Evolutionary conservation across 768 basidiomycete genomes (phyloP).

Genomic region (Pulveroboletus sp.): DNA sequence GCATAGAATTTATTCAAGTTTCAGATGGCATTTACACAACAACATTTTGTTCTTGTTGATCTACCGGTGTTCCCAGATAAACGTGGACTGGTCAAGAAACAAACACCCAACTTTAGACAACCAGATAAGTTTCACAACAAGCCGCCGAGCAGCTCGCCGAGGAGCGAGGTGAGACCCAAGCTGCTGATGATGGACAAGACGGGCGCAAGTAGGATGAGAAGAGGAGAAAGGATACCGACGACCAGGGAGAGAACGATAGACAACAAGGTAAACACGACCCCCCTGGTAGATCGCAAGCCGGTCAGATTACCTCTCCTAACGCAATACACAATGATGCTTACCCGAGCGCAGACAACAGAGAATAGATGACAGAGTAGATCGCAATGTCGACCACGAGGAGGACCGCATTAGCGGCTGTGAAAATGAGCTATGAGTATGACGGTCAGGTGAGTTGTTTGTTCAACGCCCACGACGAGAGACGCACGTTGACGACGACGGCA

Average conservation of each 20-base stretch:
- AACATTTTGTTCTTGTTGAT: too few relatives aligned
- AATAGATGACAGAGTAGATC: neutral
- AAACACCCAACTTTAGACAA: too few relatives aligned
- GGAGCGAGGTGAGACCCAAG: constrained; percentile 4
- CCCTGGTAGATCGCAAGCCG: neutral
- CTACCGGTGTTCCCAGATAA: too few relatives aligned
- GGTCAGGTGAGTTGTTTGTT: neutral
- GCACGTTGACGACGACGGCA: neutral
- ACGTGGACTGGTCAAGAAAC: too few relatives aligned
- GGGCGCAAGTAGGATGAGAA: constrained; percentile 6
- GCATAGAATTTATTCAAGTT: too few relatives aligned
- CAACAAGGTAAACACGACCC: neutral
- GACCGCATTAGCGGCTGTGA: constrained; percentile 1
- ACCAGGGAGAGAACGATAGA: constrained; percentile 5
- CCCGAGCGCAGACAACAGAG: constrained; percentile 3
- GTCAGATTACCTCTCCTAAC: neutral
- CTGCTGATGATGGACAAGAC: constrained; percentile 6
- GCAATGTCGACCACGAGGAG: constrained; percentile 7
- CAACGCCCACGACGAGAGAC: neutral
- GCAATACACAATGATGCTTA: neutral
- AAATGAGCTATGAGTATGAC: constrained; percentile 7
- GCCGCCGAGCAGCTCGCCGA: constrained; percentile 1
- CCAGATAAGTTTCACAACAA: too few relatives aligned
- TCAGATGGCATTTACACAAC: too few relatives aligned
- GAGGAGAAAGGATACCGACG: neutral